Evolutionary conservation across 176 grass and related monocot species (phyloP), one percentile per base, ranked within the genome.

Genomic region (maize (Zea mays)): DNA sequence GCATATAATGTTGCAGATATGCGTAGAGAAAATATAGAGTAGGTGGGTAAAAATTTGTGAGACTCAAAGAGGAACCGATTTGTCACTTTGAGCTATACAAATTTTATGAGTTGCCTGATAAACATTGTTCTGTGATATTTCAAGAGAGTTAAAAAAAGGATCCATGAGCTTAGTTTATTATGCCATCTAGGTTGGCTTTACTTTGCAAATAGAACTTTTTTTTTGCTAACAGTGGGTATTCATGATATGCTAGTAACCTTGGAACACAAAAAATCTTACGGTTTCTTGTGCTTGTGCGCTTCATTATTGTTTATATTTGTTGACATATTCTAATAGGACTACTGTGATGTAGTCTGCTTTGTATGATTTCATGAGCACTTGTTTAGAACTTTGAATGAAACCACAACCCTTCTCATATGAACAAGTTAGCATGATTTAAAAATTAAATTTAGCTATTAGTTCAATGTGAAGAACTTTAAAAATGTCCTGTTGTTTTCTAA

Each of bases 61-160:
- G 46, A 50, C 7, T 17, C 3, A 3, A 9, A 50, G 43, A 48
- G 69, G 69, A 37, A 17, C 27, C 8, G 8, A 20, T 71, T 76
- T 48, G 46, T 63, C 61, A 75, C 14, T 60, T 58, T 8, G 19
- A 11, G 37, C 40, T 39, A 0, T 17, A 42, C 8, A 4, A 40
- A 34, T 66, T 66, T 81, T 50, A 64, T 38, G 71, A 71, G 46
- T 33, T 63, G 73, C 36, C 12, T 74, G 48, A 67, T 54, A 77
- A 40, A 55, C 59, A 65, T 68, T 51, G 0, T 36, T 71, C 5
- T 64, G 6, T 79, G 13, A 70, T 79, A 79, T 54, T 69, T 48
- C n/a, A 36, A 69, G 38, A 69, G 37, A 13, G 54, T 73, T 35
- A 37, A 73, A 46, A 49, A 45, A 37, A 60, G 35, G 75, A 52